Evolutionary conservation across 2,329 filamentous ascomycete genomes (phyloP).

Genomic region (Purpureocillium lavendulum): DNA sequence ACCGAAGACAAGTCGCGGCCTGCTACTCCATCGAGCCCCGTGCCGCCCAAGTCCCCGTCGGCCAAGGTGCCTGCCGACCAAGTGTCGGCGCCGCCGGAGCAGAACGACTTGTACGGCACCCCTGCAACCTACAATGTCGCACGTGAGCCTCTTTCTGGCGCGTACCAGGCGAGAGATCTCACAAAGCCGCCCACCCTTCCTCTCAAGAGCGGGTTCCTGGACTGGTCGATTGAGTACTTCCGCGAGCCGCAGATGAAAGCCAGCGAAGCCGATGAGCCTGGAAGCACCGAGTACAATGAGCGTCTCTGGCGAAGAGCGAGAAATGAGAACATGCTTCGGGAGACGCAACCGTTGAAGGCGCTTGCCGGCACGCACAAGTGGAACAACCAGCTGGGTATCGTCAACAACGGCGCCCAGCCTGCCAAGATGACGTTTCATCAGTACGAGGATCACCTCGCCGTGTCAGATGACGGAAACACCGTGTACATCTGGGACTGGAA

Average conservation of each 20-base stretch:
- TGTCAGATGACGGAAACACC: conserved; percentile 87
- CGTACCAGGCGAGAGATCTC: conserved; percentile 57
- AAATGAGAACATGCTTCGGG: conserved; percentile 85
- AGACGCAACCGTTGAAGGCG: conserved; percentile 89
- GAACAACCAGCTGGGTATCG: conserved; percentile 73
- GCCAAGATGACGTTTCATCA: conserved; percentile 95
- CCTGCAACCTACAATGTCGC: conserved; percentile 68
- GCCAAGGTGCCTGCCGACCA: conserved; percentile 32
- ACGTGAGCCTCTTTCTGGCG: conserved; percentile 69
- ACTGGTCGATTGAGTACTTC: conserved; percentile 98
- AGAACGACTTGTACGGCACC: conserved; percentile 59
- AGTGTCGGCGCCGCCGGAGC: conserved; percentile 55
- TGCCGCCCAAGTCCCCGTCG: conserved; percentile 20
- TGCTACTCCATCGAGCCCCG: conserved; percentile 19
- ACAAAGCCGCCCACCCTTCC: conserved; percentile 58
- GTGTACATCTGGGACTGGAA: conserved; percentile 94
- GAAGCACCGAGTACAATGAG: conserved; percentile 92
- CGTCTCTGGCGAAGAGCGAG: conserved; percentile 85
- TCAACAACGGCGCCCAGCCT: conserved; percentile 85
- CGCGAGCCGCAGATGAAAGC: conserved; percentile 97
- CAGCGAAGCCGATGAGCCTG: conserved; percentile 90
- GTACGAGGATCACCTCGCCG: conserved; percentile 91
- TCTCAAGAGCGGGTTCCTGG: conserved; percentile 73
- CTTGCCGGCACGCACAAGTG: conserved; percentile 78
- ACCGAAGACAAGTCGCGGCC: conserved; percentile 34